Percentiles rank a stretch among this genome's conserved stretches.
phyloP scores from a whole-genome alignment of 208 protist genomes.

The Trypanosoma melophagium region DNA sequence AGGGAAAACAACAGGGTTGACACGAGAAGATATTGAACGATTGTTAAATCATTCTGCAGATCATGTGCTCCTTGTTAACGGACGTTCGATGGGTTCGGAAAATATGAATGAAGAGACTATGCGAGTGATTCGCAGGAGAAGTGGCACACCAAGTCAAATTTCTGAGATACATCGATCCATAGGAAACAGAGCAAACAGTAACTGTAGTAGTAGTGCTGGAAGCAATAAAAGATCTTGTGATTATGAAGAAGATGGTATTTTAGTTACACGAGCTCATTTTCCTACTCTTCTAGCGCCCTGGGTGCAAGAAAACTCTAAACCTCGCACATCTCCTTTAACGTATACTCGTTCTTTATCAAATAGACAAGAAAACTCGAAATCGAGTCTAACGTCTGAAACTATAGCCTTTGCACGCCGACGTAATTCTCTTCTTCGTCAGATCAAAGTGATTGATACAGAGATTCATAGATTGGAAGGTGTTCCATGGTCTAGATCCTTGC shows the following conservation, averaged over 20 bases:
- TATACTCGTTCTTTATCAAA: background rate
- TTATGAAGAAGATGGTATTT: background rate
- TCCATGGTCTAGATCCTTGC: conserved; percentile 9
- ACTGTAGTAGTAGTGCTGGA: background rate
- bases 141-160: background rate
- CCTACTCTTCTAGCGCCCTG: no score
- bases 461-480: conserved; percentile 15
- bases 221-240: background rate
- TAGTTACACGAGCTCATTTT: no score
- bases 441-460: conserved; percentile 22
- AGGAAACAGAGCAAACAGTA: background rate
- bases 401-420: conserved; percentile 1
- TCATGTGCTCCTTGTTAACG: background rate
- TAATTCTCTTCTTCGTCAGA: conserved; percentile 22
- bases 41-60: background rate
- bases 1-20: background rate
- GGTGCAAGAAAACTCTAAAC: no score
- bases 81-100: conserved; percentile 7
- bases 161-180: no score
- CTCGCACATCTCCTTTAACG: no score
- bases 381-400: background rate
- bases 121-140: background rate
- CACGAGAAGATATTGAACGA: background rate
- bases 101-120: background rate
- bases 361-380: background rate